Evolutionary conservation across 371 early-diverging fungal genomes (phyloP), one percentile per base, ranked within the genome.

Genomic region (Agmasoma carcini): DNA sequence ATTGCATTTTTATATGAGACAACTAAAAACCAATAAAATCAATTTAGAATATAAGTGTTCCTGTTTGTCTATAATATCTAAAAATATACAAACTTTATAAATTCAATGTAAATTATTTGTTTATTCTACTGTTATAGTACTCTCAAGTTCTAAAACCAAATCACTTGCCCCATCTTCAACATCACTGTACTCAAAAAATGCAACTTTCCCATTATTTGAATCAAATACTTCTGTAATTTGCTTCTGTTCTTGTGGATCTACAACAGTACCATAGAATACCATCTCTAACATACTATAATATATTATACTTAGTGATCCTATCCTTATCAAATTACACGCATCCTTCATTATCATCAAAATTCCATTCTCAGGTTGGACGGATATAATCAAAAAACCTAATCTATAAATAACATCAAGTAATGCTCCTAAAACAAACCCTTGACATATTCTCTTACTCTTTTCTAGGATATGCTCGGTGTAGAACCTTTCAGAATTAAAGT

Each of bases 391-490:
- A 47, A 47, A 47, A 4, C 9, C 17, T 47, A 22, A 6, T 47
- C 47, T 47, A 27, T 47, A 47, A 27, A 27, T 17, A 27, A 47
- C 20, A 11, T 47, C 47, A 7, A 47, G 47, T 6, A 4, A 27
- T 3, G 27, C 6, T 6, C 27, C 47, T 25, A 47, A 4, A 27
- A 4, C 9, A 4, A 47, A 3, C 6, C 3, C 12, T 12, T 4
- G 11, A 6, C 6, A 4, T 4, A 6, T 11, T 12, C 14, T 27
- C 20, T 11, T 11, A 11, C 20, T 25, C n/a, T 11, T 17, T 17
- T 25, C 27, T 6, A 47, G 29, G 4, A 47, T 6, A 27, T 30
- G 6, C 27, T 47, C 47, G 6, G 27, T 7, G 7, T 6, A 6
- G 27, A 47, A 47, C 5, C 20, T 4, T 9, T 47, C 47, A 12